Evolutionary conservation across 2,329 filamentous ascomycete species (phyloP).

Genomic region (Juglanconis oblonga): DNA sequence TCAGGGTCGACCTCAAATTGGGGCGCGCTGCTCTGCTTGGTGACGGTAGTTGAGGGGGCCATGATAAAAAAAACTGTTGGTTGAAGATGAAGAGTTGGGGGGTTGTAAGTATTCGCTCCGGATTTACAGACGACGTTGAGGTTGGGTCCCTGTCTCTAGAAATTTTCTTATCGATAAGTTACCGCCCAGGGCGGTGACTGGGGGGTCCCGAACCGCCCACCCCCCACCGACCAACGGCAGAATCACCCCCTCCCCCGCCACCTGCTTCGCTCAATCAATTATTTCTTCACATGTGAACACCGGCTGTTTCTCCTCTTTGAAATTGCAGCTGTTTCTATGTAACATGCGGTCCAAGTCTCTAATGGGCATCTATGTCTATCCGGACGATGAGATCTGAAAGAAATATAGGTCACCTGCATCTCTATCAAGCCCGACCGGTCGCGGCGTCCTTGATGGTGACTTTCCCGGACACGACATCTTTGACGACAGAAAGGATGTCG

Average conservation of each 20-base stretch:
- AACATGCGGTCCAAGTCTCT: neutral
- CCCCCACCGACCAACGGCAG: neutral
- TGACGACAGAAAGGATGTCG: constrained; percentile 71
- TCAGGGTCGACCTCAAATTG: constrained; percentile 32
- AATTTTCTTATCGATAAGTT: constrained; percentile 16
- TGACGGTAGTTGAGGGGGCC: constrained; percentile 32
- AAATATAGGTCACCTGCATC: neutral
- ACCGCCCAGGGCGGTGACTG: neutral
- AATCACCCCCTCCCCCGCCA: neutral
- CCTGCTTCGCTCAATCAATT: neutral
- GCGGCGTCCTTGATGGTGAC: constrained; percentile 69
- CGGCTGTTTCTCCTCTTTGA: neutral
- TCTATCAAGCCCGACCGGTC: constrained; percentile 33
- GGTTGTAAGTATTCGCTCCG: neutral
- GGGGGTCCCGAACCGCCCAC: too few species aligned
- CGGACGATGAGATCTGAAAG: neutral
- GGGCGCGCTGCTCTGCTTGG: constrained; percentile 28
- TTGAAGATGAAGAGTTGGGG: neutral
- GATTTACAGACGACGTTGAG: neutral
- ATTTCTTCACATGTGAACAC: neutral
- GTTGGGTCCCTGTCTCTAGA: neutral
- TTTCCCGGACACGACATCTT: constrained; percentile 73
- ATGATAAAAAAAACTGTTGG: constrained; percentile 23
- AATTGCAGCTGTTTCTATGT: neutral
- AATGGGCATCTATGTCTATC: neutral